A percentile compares a stretch with the other conserved stretches of the same genome.
These are phyloP conservation scores for Boletus subparvulus DNA, from an alignment of 768 basidiomycete genomes.

Conservation along the genomic window DNA sequence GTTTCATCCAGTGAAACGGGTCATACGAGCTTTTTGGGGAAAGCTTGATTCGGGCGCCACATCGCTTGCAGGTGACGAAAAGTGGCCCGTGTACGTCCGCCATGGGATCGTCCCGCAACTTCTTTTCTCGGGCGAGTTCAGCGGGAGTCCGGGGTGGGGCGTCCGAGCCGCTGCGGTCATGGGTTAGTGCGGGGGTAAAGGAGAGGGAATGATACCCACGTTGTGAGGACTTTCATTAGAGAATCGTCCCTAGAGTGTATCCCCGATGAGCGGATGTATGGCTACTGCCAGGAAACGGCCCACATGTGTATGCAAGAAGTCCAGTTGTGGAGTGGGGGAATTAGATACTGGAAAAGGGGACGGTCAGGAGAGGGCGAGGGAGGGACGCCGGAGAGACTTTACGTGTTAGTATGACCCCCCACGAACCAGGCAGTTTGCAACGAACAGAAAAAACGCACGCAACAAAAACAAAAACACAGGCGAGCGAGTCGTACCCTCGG, in stretches of 20 bases:
- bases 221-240: conserved; percentile 20
- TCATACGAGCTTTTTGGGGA: conserved; percentile 68
- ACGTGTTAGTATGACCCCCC: conserved; percentile 16
- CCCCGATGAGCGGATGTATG: conserved; percentile 19
- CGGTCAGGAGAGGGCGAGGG: not conserved
- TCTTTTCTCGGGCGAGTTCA: conserved; percentile 50
- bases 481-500: conserved; percentile 21
- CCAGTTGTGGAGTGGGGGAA: not conserved
- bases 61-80: conserved; percentile 55
- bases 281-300: conserved; percentile 14
- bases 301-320: conserved; percentile 17
- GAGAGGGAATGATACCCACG: conserved; percentile 17
- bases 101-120: conserved; percentile 52
- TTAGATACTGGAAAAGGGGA: not conserved
- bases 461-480: conserved; percentile 12
- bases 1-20: conserved; percentile 65
- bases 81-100: conserved; percentile 50
- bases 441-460: conserved; percentile 18
- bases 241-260: conserved; percentile 25
- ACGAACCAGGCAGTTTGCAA: conserved; percentile 7
- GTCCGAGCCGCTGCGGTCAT: conserved; percentile 22
- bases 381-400: conserved; percentile 1
- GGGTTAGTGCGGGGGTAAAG: conserved; percentile 9
- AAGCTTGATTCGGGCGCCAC: conserved; percentile 58
- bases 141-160: conserved; percentile 38